Evolutionary conservation across 768 basidiomycete species (phyloP).

Genomic region (Pholiota molesta): DNA sequence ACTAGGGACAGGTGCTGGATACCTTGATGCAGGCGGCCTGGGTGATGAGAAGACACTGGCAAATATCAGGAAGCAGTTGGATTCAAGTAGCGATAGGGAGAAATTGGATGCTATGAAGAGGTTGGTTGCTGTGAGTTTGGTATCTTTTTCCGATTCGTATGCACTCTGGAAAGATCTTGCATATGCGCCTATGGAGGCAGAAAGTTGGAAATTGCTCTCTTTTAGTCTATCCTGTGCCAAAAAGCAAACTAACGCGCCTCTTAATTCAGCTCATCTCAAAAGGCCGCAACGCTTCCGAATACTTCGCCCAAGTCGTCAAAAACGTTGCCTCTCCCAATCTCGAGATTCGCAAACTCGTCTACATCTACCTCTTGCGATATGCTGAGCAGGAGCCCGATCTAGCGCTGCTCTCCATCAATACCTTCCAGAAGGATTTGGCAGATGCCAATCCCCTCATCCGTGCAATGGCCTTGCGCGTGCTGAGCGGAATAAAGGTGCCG

Average conservation of each 20-base stretch:
- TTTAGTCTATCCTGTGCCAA: too few species aligned
- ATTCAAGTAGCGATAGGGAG: conserved; percentile 86
- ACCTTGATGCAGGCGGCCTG: conserved; percentile 67
- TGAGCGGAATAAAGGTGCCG: conserved; percentile 89
- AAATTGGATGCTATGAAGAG: conserved; percentile 95
- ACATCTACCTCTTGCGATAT: conserved; percentile 95
- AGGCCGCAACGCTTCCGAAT: conserved; percentile 86
- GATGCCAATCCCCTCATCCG: conserved; percentile 93
- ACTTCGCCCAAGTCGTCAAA: conserved; percentile 97
- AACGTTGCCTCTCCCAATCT: conserved; percentile 93
- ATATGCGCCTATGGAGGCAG: too few species aligned
- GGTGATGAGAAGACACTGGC: conserved; percentile 76
- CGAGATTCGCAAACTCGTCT: conserved; percentile 95
- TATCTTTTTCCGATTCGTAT: neutral
- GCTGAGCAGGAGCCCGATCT: conserved; percentile 94
- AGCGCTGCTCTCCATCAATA: conserved; percentile 94
- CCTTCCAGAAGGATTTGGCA: conserved; percentile 94
- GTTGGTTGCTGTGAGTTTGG: conserved; percentile 82
- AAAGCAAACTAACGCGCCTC: neutral
- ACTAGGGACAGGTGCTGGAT: conserved; percentile 56
- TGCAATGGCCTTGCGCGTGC: conserved; percentile 92
- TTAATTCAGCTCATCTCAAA: conserved; percentile 84
- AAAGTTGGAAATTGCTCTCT: too few species aligned
- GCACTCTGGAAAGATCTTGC: neutral
- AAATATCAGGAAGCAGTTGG: conserved; percentile 85